phyloP scores from a whole-genome alignment of 2,329 filamentous ascomycete genomes.

The Fusarium longipes region DNA sequence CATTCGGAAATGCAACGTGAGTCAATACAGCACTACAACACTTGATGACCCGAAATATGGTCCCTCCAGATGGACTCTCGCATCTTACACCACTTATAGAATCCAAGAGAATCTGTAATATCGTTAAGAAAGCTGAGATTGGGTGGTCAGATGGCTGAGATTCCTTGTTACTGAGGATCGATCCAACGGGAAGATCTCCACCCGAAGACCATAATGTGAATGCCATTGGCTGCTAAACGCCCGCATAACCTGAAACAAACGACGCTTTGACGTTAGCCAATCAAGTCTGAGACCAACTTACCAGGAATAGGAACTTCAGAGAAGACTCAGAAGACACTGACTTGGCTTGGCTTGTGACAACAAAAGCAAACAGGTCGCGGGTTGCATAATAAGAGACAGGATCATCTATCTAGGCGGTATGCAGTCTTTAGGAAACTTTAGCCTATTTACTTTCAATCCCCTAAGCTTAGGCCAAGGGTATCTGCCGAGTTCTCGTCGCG shows the following conservation, averaged over 20 bases:
- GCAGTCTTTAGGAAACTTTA: not conserved
- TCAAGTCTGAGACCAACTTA: conserved; percentile 27
- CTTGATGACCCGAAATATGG: too few species aligned
- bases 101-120: not conserved
- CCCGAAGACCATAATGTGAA: conserved; percentile 9
- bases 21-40: too few species aligned
- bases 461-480: not conserved
- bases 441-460: not conserved
- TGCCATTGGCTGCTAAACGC: conserved; percentile 48
- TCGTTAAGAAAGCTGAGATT: not conserved
- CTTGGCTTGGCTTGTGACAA: not conserved
- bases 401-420: not conserved
- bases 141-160: conserved; percentile 26
- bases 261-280: conserved; percentile 45
- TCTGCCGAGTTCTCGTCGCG: not conserved
- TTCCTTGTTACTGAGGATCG: conserved; percentile 18
- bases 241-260: conserved; percentile 54
- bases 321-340: conserved; percentile 4
- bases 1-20: not conserved
- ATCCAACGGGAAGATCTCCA: conserved; percentile 21
- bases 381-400: not conserved
- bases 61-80: not conserved
- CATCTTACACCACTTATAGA: not conserved
- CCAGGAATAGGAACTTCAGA: conserved; percentile 45
- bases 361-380: not conserved